Base-by-base conservation (phyloP, 768 basidiomycete species). In the Phanerodontia chrysosporium region DNA sequence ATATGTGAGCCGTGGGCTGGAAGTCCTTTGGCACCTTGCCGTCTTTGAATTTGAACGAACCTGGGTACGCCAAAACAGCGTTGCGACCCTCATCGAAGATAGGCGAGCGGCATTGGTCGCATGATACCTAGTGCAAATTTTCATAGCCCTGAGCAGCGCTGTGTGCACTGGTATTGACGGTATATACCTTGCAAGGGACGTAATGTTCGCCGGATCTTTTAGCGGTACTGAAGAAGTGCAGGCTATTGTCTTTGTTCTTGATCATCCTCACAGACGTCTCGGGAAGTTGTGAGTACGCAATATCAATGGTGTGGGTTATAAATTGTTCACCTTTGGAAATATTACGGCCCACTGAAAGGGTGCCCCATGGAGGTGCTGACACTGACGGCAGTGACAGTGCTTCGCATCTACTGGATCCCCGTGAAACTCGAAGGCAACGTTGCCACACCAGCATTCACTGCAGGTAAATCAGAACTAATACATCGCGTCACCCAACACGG, bases 281-380 rank as follows among this genome's bases (percentile, higher is more conserved):
- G 42, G 27, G 36, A 53, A 48, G 45, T 56, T 21, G 18, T 51
- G 30, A 51, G 14, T 10, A 22, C 18, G 39, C 39, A 42, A 18
- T n/a, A n/a, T 51, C 54, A 24, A 12, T 39, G 25, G n/a, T n/a
- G n/a, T 42, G 12, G 30, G 29, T 49, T 25, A 52, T 36, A 30
- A 32, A 36, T n/a, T 27, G 46, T 46, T 12, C 16, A 68, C 68
- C 67, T 73, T 73, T 9, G 72, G 70, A 36, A 71, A 73, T 18
- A 73, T 73, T 18, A 72, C 72, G 3, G 70, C 71, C 72, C 72
- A 72, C 49, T 73, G 72, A 56, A 72, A 73, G 0, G 72, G 71
- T 2, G 72, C 71, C 9, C 72, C 69, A 39, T 73, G 72, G 9
- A 72, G 58, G 30, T 58, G 58, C 56, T 73, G 72, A 42, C 70